phyloP scores from a whole-genome alignment of 768 basidiomycete species.

The Crepidotus variabilis region DNA sequence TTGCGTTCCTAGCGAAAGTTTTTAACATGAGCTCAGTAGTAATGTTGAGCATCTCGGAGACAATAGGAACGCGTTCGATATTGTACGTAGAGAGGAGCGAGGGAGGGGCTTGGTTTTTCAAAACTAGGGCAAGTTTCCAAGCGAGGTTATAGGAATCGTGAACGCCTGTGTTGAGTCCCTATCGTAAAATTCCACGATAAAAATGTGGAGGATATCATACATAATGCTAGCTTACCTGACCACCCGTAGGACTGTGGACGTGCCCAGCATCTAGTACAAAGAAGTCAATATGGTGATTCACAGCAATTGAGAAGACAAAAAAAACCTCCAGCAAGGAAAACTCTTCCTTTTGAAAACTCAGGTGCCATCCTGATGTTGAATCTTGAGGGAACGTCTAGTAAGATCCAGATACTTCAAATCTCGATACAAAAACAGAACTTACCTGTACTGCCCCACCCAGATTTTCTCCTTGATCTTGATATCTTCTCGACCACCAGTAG shows the following conservation, averaged over 20 bases:
- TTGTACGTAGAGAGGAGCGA: slow-evolving; percentile 25
- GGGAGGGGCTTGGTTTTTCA: slow-evolving; percentile 16
- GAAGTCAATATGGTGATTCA: neutral
- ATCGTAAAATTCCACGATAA: neutral
- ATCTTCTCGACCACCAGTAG: neutral
- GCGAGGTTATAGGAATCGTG: slow-evolving; percentile 29
- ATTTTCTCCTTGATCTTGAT: neutral
- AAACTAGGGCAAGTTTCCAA: slow-evolving; percentile 29
- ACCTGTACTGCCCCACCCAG: neutral
- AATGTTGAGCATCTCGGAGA: slow-evolving; percentile 31
- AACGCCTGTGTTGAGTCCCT: slow-evolving; percentile 25
- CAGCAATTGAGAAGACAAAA: neutral
- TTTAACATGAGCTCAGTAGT: slow-evolving; percentile 21
- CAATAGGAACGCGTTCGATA: slow-evolving; percentile 30
- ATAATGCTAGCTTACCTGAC: slow-evolving; percentile 16
- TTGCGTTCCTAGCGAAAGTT: slow-evolving; percentile 4
- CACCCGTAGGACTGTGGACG: slow-evolving; percentile 29
- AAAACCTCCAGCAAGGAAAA: slow-evolving; percentile 19
- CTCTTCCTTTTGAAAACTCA: slow-evolving; percentile 12
- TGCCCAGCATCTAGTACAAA: slow-evolving; percentile 26
- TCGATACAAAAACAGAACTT: neutral
- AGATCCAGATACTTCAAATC: too few relatives aligned
- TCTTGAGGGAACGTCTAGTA: too few relatives aligned
- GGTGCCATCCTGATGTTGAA: slow-evolving; percentile 14
- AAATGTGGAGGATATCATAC: neutral